Percentiles rank a stretch among this genome's conserved stretches.
Evolutionary conservation across 2,329 filamentous ascomycete species (phyloP).

Genomic region (Fusarium sp.): DNA sequence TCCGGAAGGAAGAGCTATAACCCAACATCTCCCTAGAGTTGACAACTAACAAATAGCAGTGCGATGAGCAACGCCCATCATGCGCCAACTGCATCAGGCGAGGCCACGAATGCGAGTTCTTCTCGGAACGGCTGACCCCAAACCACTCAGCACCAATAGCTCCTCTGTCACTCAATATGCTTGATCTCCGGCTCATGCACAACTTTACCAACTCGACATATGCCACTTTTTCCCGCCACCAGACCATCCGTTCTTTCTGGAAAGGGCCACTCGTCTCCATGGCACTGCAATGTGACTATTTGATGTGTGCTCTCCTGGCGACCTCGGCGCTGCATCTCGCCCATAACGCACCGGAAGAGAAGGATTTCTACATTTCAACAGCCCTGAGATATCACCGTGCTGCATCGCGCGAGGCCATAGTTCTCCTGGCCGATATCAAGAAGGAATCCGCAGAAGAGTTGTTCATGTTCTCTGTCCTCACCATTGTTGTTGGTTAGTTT

Average conservation of each 20-base stretch:
- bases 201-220: neutral
- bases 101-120: neutral
- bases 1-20: neutral
- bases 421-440: neutral
- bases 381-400: neutral
- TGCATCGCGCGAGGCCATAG: neutral
- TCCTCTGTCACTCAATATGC: neutral
- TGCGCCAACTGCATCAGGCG: neutral
- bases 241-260: neutral
- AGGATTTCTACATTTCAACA: neutral
- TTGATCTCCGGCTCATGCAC: neutral
- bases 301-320: neutral
- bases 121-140: rapidly evolving
- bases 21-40: neutral
- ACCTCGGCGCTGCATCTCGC: neutral
- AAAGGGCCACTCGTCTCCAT: neutral
- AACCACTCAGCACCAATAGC: neutral
- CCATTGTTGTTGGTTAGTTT: neutral
- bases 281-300: neutral
- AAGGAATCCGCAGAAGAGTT: neutral
- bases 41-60: neutral
- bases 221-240: neutral
- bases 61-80: neutral
- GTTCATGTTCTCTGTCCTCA: neutral
- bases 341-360: neutral